phyloP scores from a whole-genome alignment of 768 basidiomycete species.

The Hericium alpestre region DNA sequence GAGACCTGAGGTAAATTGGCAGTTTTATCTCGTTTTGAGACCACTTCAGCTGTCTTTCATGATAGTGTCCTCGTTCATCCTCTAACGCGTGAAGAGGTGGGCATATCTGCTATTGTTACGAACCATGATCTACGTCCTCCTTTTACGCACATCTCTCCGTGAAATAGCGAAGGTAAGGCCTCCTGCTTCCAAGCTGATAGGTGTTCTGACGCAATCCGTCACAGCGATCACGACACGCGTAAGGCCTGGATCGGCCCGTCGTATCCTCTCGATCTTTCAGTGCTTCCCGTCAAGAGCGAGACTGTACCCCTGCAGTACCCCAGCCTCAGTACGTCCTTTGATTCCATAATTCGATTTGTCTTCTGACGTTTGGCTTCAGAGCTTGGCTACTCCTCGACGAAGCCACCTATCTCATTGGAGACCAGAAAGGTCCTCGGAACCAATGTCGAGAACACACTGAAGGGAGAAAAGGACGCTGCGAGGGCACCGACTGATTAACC shows the following conservation, averaged over 20 bases:
- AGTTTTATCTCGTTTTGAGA: background rate
- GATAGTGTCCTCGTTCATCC: conserved; percentile 68
- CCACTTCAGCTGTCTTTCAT: background rate
- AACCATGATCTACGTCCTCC: background rate
- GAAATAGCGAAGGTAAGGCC: conserved; percentile 39
- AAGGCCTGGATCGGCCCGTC: conserved; percentile 66
- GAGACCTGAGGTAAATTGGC: conserved; percentile 48
- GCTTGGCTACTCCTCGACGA: conserved; percentile 56
- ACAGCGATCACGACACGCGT: conserved; percentile 62
- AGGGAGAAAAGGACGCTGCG: conserved; percentile 58
- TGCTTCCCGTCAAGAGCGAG: conserved; percentile 39
- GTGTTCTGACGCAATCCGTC: background rate
- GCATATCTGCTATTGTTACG: conserved; percentile 12
- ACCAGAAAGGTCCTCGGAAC: conserved; percentile 52
- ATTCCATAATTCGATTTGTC: background rate
- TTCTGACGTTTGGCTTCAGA: conserved; percentile 26
- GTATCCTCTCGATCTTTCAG: conserved; percentile 53
- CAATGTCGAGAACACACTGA: conserved; percentile 48
- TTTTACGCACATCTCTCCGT: background rate
- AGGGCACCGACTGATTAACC: conserved; percentile 26
- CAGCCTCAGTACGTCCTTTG: conserved; percentile 21
- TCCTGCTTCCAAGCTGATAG: too few relatives aligned
- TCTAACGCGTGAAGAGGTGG: conserved; percentile 57
- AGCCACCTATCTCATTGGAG: conserved; percentile 41
- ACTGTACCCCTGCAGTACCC: conserved; percentile 60